A percentile compares a stretch with the other conserved stretches of the same genome.
These are phyloP conservation scores for Leccinum sublutescens DNA, from an alignment of 768 basidiomycete species.

Conservation along the genomic window DNA sequence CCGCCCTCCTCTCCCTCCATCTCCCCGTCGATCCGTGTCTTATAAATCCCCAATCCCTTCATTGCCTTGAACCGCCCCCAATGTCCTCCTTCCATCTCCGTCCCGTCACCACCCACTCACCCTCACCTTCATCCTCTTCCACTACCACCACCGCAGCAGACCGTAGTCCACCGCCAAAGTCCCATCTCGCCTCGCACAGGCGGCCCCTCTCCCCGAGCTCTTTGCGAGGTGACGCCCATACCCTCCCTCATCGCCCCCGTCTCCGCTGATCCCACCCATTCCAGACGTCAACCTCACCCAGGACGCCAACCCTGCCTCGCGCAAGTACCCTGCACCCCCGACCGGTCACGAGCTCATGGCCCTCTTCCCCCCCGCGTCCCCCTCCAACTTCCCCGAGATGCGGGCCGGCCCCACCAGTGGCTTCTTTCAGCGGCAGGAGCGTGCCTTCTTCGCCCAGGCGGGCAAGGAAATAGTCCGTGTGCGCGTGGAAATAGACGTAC, in stretches of 20 bases:
- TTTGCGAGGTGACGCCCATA: constrained; percentile 46
- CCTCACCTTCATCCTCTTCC: constrained; percentile 58
- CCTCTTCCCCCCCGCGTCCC: constrained; percentile 72
- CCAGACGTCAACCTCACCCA: constrained; percentile 62
- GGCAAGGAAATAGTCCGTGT: constrained; percentile 77
- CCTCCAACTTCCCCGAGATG: constrained; percentile 53
- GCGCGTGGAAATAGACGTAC: constrained; percentile 65
- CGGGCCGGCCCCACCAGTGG: constrained; percentile 65
- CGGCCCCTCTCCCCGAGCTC: constrained; percentile 65
- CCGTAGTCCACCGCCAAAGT: constrained; percentile 36
- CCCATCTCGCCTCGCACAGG: constrained; percentile 35
- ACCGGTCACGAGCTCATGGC: constrained; percentile 86
- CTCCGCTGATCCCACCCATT: constrained; percentile 28
- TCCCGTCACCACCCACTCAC: constrained; percentile 47
- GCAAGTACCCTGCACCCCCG: constrained; percentile 72
- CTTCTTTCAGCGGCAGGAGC: constrained; percentile 74
- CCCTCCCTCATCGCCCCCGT: background rate
- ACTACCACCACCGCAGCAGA: constrained; percentile 44
- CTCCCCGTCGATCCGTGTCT: constrained; percentile 26
- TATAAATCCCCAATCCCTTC: constrained; percentile 21
- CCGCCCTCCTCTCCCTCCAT: constrained; percentile 9
- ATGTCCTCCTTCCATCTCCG: constrained; percentile 54
- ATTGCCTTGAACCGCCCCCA: constrained; percentile 32
- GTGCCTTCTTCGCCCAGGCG: constrained; percentile 76
- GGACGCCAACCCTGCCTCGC: constrained; percentile 44